Conservation (phyloP, 257 asterid genomes). For the Prunella vulgaris region DNA sequence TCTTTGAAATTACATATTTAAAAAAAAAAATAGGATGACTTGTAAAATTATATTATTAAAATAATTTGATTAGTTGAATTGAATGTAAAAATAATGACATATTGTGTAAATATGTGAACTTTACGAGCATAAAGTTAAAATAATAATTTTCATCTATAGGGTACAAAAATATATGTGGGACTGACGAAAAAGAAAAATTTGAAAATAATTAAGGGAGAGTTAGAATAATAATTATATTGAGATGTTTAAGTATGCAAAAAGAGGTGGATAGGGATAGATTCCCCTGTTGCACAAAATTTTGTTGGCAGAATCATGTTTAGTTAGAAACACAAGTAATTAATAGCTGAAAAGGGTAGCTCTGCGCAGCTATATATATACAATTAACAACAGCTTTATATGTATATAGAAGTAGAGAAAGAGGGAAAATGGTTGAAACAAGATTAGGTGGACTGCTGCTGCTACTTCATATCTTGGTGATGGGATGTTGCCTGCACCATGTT, state of each 20-base stretch:
- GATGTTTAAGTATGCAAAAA: not conserved
- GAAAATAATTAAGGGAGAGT: too few species aligned
- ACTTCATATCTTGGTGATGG: constrained; percentile 7
- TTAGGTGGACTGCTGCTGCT: not conserved
- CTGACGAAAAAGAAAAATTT: too few species aligned
- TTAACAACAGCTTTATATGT: not conserved
- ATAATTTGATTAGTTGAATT: too few species aligned
- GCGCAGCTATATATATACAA: not conserved
- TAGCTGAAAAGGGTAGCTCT: not conserved
- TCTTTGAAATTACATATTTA: too few species aligned
- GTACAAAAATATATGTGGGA: too few species aligned
- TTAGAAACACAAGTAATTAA: not conserved
- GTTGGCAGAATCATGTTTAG: not conserved
- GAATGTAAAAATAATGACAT: too few species aligned
- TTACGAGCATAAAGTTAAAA: too few species aligned
- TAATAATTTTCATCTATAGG: too few species aligned
- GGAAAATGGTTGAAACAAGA: not conserved
- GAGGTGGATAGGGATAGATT: not conserved
- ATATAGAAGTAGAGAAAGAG: not conserved
- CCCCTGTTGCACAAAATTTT: not conserved
- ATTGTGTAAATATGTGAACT: too few species aligned
- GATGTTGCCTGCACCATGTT: constrained; percentile 17
- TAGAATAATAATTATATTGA: too few species aligned
- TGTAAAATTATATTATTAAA: too few species aligned
- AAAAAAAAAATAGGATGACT: too few species aligned